phyloP scores from a whole-genome alignment of 768 basidiomycete genomes.

The Mycena epipterygia region DNA sequence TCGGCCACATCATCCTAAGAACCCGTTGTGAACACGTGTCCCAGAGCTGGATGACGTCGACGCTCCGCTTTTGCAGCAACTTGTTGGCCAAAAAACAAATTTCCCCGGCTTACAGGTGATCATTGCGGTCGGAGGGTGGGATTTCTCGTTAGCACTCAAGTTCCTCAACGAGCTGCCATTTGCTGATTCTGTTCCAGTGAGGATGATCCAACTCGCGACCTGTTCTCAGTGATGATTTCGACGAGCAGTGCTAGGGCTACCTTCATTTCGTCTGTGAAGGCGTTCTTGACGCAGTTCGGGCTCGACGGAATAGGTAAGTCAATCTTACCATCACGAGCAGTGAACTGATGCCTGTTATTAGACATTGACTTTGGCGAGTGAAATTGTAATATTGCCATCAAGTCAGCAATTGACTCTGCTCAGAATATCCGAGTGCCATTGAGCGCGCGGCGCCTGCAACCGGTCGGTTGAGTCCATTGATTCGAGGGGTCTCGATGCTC shows the following conservation, averaged over 20 bases:
- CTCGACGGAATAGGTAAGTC: constrained; percentile 37
- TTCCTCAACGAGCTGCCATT: too few species aligned
- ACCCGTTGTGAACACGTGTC: not conserved
- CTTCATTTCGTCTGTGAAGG: constrained; percentile 37
- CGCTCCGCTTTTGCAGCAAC: constrained; percentile 19
- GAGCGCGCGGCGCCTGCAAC: constrained; percentile 39
- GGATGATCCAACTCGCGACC: constrained; percentile 19
- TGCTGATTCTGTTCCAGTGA: constrained; percentile 4
- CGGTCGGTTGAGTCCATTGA: constrained; percentile 19
- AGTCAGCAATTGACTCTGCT: too few species aligned
- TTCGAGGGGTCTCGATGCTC: not conserved
- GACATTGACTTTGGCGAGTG: constrained; percentile 39
- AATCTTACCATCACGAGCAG: not conserved
- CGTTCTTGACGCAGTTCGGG: constrained; percentile 26
- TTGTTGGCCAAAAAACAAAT: constrained; percentile 27
- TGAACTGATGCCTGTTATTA: not conserved
- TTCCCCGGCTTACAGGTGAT: constrained; percentile 32
- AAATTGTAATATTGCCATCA: not conserved
- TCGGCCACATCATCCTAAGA: not conserved
- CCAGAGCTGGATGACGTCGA: constrained; percentile 31
- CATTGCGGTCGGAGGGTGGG: constrained; percentile 40
- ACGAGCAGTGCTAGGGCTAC: constrained; percentile 26
- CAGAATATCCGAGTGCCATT: constrained; percentile 36
- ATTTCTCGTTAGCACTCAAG: constrained; percentile 29
- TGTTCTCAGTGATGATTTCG: constrained; percentile 37